These are phyloP conservation scores for Linnemannia exigua DNA, from an alignment of 192 early-diverging fungal genomes.

Conservation along the genomic window DNA sequence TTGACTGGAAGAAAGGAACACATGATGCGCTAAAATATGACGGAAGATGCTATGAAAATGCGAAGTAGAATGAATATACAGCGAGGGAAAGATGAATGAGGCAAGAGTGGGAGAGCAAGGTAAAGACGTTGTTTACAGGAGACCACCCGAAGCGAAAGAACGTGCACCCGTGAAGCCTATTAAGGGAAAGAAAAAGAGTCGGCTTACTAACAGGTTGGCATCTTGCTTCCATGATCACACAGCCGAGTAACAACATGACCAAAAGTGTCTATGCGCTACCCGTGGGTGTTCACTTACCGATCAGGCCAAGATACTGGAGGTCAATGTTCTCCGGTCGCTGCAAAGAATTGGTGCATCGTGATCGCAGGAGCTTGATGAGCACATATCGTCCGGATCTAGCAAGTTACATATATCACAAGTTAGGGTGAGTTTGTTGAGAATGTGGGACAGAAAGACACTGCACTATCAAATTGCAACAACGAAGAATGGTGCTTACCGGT, in stretches of 20 bases:
- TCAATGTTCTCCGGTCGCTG: slow-evolving; percentile 67
- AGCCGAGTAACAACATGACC: too few relatives aligned
- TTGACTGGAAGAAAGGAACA: neutral
- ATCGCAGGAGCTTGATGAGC: slow-evolving; percentile 64
- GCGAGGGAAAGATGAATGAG: neutral
- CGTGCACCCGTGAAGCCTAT: slow-evolving; percentile 48
- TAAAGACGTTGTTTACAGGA: slow-evolving; percentile 15
- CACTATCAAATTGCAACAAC: neutral
- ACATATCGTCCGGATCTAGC: slow-evolving; percentile 65
- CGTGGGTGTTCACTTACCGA: slow-evolving; percentile 40
- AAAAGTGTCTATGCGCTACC: neutral
- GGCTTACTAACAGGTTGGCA: neutral
- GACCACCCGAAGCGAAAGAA: slow-evolving; percentile 40
- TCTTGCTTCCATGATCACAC: neutral
- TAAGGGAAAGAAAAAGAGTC: neutral
- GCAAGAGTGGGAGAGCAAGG: neutral
- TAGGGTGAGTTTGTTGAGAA: neutral
- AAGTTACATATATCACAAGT: neutral
- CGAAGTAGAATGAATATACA: neutral
- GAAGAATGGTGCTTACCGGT: neutral
- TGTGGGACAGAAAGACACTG: neutral
- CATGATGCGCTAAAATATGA: neutral
- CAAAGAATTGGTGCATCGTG: slow-evolving; percentile 41
- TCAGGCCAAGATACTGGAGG: slow-evolving; percentile 67
- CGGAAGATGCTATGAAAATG: neutral